Percentiles rank a stretch among this genome's conserved stretches.
phyloP scores from a whole-genome alignment of 2,329 filamentous ascomycete species.

The Beauveria pseudobassiana region DNA sequence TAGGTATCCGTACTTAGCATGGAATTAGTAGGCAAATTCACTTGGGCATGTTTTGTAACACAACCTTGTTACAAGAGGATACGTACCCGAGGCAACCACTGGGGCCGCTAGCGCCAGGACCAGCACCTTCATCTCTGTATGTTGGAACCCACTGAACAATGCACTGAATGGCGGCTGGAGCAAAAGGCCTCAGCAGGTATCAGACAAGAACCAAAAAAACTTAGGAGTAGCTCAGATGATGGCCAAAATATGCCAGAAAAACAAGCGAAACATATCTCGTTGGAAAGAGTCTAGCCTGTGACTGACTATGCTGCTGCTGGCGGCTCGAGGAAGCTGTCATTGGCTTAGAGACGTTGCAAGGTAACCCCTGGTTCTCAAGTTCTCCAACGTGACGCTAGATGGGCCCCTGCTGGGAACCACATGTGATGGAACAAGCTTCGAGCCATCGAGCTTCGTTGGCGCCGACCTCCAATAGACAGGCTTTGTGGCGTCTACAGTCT shows the following conservation, averaged over 20 bases:
- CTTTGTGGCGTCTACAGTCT: background rate
- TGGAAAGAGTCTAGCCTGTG: background rate
- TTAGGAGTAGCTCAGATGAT: background rate
- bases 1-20: no score
- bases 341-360: background rate
- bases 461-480: background rate
- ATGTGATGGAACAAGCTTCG: background rate
- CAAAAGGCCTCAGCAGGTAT: background rate
- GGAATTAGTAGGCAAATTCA: no score
- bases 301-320: background rate
- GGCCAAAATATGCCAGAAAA: no score
- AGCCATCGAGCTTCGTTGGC: background rate
- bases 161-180: background rate
- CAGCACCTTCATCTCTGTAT: background rate
- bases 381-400: background rate
- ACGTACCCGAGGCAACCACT: slow-evolving; percentile 7
- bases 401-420: background rate
- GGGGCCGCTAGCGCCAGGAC: background rate
- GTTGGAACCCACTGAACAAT: background rate
- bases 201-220: background rate
- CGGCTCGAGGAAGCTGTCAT: background rate
- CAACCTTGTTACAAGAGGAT: background rate
- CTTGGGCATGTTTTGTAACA: no score
- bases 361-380: background rate
- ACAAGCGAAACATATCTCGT: background rate